Conservation (phyloP, 2,329 filamentous ascomycete species). For the Pseudogymnoascus sp. region DNA sequence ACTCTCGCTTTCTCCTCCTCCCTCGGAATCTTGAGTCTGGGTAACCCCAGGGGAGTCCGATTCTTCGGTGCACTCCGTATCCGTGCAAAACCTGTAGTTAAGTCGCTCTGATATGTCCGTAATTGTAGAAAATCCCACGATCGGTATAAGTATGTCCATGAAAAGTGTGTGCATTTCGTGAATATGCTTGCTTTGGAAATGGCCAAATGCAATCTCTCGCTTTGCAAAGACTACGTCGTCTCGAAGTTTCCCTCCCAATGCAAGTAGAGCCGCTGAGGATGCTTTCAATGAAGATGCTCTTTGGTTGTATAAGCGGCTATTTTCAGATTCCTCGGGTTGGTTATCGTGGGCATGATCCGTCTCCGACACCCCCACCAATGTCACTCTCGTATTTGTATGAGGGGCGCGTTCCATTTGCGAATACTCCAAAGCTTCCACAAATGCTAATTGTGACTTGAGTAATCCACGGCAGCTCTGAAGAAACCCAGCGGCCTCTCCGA, state of each 20-base stretch:
- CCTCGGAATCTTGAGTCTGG: not conserved
- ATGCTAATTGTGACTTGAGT: constrained; percentile 50
- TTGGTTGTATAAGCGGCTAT: not conserved
- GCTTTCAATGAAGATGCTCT: constrained; percentile 29
- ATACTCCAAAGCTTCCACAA: constrained; percentile 27
- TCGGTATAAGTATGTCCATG: constrained; percentile 53
- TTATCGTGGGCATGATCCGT: not conserved
- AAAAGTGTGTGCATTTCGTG: constrained; percentile 50
- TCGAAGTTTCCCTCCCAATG: constrained; percentile 55
- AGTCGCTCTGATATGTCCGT: constrained; percentile 62
- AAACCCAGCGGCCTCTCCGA: constrained; percentile 50
- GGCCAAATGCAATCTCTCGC: constrained; percentile 60
- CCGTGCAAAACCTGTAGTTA: constrained; percentile 35
- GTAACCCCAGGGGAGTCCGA: not conserved
- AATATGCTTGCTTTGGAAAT: constrained; percentile 56
- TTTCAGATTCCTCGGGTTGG: not conserved
- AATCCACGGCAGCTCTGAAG: constrained; percentile 48
- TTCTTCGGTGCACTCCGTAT: constrained; percentile 38
- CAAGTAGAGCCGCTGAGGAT: constrained; percentile 42
- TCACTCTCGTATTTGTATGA: constrained; percentile 24
- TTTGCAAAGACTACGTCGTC: constrained; percentile 63
- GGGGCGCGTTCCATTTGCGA: constrained; percentile 49
- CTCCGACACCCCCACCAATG: not conserved
- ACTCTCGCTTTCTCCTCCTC: constrained; percentile 31
- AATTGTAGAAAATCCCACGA: constrained; percentile 58